phyloP scores from a whole-genome alignment of 192 early-diverging fungal genomes.

The Entrophospora sp. region DNA sequence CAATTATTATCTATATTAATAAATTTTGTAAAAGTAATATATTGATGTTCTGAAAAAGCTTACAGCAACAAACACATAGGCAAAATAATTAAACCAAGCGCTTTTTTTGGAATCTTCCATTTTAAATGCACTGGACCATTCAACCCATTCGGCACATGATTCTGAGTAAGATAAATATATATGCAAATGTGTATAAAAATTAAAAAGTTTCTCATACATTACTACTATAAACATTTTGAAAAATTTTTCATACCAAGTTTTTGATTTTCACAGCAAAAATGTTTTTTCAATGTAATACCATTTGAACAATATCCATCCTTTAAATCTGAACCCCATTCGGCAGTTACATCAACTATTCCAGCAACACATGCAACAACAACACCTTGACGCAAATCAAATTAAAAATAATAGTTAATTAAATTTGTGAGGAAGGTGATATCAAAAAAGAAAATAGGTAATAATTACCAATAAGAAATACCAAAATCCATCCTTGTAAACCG shows the following conservation, averaged over 20 bases:
- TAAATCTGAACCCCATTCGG: constrained; percentile 85
- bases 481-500: constrained; percentile 73
- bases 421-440: neutral
- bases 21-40: neutral
- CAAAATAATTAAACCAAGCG: neutral
- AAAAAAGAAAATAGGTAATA: constrained; percentile 13
- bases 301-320: constrained; percentile 72
- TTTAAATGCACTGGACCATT: constrained; percentile 1
- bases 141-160: neutral
- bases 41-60: neutral
- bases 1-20: constrained; percentile 30
- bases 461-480: constrained; percentile 67
- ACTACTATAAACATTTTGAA: neutral
- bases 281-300: constrained; percentile 79
- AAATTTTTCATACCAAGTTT: constrained; percentile 33
- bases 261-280: constrained; percentile 78
- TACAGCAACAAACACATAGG: constrained; percentile 1
- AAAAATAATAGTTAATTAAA: constrained; percentile 13
- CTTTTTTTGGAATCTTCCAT: neutral
- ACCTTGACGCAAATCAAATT: constrained; percentile 21
- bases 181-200: neutral
- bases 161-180: neutral
- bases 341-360: constrained; percentile 75
- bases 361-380: constrained; percentile 71
- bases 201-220: neutral